A percentile compares a stretch with the other conserved stretches of the same genome.
These are phyloP conservation scores for Hanseniaspora mollemarum DNA, from an alignment of 805 yeast genomes.

Conservation along the genomic window DNA sequence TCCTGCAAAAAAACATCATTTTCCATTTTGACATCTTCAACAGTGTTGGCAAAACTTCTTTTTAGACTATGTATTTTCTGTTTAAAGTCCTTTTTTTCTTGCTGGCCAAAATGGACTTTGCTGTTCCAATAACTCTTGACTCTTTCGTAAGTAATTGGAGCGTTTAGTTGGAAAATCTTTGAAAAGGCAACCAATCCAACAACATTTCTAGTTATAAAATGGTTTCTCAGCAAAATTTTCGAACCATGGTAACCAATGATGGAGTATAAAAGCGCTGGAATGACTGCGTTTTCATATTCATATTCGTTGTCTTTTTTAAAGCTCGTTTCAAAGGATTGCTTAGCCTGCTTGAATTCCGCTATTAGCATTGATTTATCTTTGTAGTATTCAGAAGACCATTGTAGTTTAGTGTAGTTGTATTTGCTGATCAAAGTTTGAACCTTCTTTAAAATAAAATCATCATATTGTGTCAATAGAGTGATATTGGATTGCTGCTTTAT, in stretches of 20 bases:
- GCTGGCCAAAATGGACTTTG: conserved; percentile 21
- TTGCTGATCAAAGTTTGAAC: neutral
- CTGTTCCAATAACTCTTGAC: conserved; percentile 16
- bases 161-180: conserved; percentile 20
- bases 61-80: conserved; percentile 17
- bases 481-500: conserved; percentile 5
- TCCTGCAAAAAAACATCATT: conserved; percentile 18
- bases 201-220: conserved; percentile 23
- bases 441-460: conserved; percentile 7
- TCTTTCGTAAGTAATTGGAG: conserved; percentile 25
- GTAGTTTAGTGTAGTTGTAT: conserved; percentile 5
- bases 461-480: conserved; percentile 2
- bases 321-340: neutral
- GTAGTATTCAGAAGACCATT: conserved; percentile 9
- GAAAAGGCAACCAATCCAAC: conserved; percentile 23
- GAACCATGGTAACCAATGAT: conserved; percentile 26
- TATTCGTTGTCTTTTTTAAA: conserved; percentile 16
- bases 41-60: conserved; percentile 16
- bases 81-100: conserved; percentile 17
- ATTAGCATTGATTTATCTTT: conserved; percentile 7
- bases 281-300: conserved; percentile 23
- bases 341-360: neutral
- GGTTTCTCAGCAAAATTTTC: conserved; percentile 23
- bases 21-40: conserved; percentile 7
- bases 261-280: conserved; percentile 24